Evolutionary conservation across 2,329 filamentous ascomycete genomes (phyloP).

Genomic region (Talaromyces marneffei): DNA sequence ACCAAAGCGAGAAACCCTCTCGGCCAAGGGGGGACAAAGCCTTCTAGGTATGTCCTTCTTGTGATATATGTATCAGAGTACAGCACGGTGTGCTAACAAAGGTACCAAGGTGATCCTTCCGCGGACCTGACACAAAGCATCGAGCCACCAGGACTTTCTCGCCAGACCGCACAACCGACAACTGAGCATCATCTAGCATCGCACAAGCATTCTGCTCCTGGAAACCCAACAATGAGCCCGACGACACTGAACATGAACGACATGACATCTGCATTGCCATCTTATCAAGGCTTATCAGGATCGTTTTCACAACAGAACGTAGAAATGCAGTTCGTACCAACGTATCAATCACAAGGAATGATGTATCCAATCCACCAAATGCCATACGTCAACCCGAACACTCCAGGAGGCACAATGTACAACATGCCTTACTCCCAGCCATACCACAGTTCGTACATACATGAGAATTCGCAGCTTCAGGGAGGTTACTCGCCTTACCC

Average conservation of each 20-base stretch:
- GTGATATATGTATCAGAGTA: slow-evolving; percentile 6
- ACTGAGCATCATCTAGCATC: slow-evolving; percentile 18
- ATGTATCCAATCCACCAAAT: slow-evolving; percentile 26
- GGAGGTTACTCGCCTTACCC: slow-evolving; percentile 21
- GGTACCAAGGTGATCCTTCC: background rate
- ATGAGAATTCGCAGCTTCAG: slow-evolving; percentile 21
- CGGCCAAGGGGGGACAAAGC: slow-evolving; percentile 14
- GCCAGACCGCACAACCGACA: slow-evolving; percentile 16
- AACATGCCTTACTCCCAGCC: slow-evolving; percentile 22
- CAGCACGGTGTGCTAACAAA: background rate
- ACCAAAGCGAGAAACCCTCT: slow-evolving; percentile 13
- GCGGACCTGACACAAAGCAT: slow-evolving; percentile 6
- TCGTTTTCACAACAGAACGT: slow-evolving; percentile 24
- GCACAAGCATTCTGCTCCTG: slow-evolving; percentile 17
- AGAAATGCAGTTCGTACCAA: slow-evolving; percentile 24
- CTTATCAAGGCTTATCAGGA: slow-evolving; percentile 15
- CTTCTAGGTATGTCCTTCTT: background rate
- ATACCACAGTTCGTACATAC: slow-evolving; percentile 26
- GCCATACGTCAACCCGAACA: slow-evolving; percentile 13
- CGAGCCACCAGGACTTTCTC: background rate
- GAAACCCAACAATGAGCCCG: slow-evolving; percentile 19
- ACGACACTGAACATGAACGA: slow-evolving; percentile 26
- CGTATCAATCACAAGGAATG: slow-evolving; percentile 22
- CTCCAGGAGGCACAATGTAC: slow-evolving; percentile 21
- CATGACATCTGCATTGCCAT: slow-evolving; percentile 27